Percentiles rank a stretch among this genome's conserved stretches.
Evolutionary conservation across 176 grass and related monocot species (phyloP).

Genomic region (Aegilops speltoides): DNA sequence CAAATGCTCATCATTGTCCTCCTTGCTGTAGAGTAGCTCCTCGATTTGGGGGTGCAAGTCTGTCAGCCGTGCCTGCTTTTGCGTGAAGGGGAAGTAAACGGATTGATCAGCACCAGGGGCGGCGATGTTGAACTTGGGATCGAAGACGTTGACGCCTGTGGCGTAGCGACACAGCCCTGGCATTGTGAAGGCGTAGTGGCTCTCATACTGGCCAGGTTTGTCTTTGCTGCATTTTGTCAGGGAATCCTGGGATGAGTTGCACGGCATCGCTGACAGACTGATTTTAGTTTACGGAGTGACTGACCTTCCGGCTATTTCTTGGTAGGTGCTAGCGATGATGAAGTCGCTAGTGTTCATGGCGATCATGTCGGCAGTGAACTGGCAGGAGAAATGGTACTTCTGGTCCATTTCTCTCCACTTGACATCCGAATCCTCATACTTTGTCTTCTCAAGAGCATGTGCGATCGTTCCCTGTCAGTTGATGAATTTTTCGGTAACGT

Average conservation of each 20-base stretch:
- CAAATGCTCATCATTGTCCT: constrained; percentile 75
- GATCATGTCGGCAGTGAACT: constrained; percentile 97
- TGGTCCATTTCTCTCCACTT: constrained; percentile 86
- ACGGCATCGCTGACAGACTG: background rate
- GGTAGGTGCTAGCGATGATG: constrained; percentile 94
- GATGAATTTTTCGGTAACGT: constrained; percentile 27
- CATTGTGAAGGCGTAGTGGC: constrained; percentile 85
- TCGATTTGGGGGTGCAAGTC: constrained; percentile 66
- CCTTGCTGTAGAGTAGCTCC: constrained; percentile 78
- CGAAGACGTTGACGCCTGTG: constrained; percentile 83
- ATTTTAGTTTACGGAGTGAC: background rate
- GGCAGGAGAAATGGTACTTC: constrained; percentile 97
- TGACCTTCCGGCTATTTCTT: constrained; percentile 96
- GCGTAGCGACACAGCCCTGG: constrained; percentile 82
- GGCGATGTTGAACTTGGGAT: constrained; percentile 99
- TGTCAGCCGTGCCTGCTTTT: constrained; percentile 71
- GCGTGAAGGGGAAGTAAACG: constrained; percentile 86
- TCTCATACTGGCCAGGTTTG: constrained; percentile 85
- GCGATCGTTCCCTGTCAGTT: constrained; percentile 71
- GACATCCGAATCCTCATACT: constrained; percentile 86
- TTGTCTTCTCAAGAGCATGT: constrained; percentile 96
- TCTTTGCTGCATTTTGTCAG: constrained; percentile 74
- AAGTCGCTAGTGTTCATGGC: constrained; percentile 95
- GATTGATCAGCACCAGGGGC: constrained; percentile 89
- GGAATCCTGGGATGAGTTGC: background rate